These are phyloP conservation scores for Nemania sp. DNA, from an alignment of 2,329 filamentous ascomycete species.

Conservation along the genomic window DNA sequence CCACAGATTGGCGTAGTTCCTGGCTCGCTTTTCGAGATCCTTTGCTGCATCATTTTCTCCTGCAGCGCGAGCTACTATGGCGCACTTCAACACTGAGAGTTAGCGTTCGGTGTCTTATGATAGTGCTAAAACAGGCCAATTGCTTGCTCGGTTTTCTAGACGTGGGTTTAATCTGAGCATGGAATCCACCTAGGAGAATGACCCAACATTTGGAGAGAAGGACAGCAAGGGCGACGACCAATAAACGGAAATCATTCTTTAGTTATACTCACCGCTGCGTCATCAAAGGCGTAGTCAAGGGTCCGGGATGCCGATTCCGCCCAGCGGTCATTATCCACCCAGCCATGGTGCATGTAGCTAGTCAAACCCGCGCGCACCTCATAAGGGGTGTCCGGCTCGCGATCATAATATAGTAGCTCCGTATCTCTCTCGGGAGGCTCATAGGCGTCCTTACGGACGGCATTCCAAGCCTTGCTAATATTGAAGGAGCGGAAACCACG, in stretches of 20 bases:
- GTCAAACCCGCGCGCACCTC: constrained; percentile 53
- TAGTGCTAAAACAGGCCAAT: not conserved
- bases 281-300: constrained; percentile 53
- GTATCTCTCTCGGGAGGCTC: constrained; percentile 50
- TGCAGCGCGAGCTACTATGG: constrained; percentile 46
- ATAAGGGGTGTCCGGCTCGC: constrained; percentile 50
- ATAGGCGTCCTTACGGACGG: constrained; percentile 51
- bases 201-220: too few species aligned
- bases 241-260: too few species aligned
- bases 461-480: constrained; percentile 48
- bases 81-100: constrained; percentile 32
- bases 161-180: too few species aligned
- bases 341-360: constrained; percentile 49
- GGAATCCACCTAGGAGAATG: too few species aligned
- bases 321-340: constrained; percentile 54
- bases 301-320: constrained; percentile 52
- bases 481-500: constrained; percentile 50
- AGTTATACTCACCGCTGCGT: constrained; percentile 42
- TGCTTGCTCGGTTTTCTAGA: not conserved
- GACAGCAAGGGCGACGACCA: too few species aligned
- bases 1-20: constrained; percentile 49
- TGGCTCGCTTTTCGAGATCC: constrained; percentile 43
- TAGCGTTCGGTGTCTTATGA: not conserved
- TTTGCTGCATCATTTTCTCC: constrained; percentile 41
- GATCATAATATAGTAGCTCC: constrained; percentile 51